These are phyloP conservation scores for Penstemon newberryi DNA, from an alignment of 257 asterid species.

Conservation along the genomic window DNA sequence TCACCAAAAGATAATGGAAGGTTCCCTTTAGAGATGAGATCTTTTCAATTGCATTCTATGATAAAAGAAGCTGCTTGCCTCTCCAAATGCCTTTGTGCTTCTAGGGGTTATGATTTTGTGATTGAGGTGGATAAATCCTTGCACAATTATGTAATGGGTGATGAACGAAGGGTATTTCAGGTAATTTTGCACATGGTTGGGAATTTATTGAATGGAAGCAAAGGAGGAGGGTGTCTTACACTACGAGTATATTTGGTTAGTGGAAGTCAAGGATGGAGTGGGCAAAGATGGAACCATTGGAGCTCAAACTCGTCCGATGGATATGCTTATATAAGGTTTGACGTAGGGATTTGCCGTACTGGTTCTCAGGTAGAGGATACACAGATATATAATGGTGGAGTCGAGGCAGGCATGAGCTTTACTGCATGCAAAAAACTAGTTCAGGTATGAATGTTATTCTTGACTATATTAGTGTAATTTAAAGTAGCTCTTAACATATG, in stretches of 20 bases:
- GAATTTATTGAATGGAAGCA: constrained; percentile 56
- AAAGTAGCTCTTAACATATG: neutral
- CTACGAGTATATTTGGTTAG: constrained; percentile 53
- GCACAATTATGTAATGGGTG: constrained; percentile 87
- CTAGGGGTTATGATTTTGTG: constrained; percentile 55
- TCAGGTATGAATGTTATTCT: constrained; percentile 60
- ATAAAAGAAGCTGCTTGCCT: constrained; percentile 85
- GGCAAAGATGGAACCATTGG: constrained; percentile 67
- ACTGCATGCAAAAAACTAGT: constrained; percentile 78
- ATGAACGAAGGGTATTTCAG: constrained; percentile 83
- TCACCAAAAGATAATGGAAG: constrained; percentile 59
- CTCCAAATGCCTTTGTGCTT: constrained; percentile 73
- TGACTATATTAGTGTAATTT: constrained; percentile 23
- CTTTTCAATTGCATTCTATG: constrained; percentile 69
- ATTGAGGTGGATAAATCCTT: constrained; percentile 71
- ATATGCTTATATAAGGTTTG: constrained; percentile 48
- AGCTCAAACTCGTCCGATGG: constrained; percentile 64
- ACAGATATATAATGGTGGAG: constrained; percentile 41
- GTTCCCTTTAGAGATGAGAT: constrained; percentile 61
- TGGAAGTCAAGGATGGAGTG: constrained; percentile 58
- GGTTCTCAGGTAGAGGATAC: constrained; percentile 36
- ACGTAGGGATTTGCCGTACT: constrained; percentile 49
- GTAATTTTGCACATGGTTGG: constrained; percentile 88
- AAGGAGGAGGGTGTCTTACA: constrained; percentile 57
- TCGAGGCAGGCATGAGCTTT: constrained; percentile 81